phyloP scores from a whole-genome alignment of 805 yeast genomes.

The Isabelozyma pseudorhagii region DNA sequence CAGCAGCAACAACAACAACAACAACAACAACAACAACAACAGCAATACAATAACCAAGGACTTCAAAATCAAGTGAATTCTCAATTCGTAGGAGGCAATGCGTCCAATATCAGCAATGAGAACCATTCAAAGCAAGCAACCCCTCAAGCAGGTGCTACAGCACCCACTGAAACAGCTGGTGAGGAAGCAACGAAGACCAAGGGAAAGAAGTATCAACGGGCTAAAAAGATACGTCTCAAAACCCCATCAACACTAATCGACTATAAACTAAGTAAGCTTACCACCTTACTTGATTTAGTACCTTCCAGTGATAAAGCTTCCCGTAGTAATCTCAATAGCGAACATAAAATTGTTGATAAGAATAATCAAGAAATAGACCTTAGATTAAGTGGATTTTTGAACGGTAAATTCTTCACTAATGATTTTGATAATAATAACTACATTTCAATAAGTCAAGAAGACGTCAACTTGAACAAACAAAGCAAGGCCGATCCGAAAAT shows the following conservation, averaged over 20 bases:
- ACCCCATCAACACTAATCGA: constrained; percentile 16
- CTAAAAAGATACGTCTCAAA: constrained; percentile 6
- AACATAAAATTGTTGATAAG: constrained; percentile 27
- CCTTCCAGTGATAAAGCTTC: constrained; percentile 4
- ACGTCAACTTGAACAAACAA: constrained; percentile 2
- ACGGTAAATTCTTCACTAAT: constrained; percentile 41
- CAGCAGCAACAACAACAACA: constrained; percentile 5
- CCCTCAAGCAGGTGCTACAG: not conserved
- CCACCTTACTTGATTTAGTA: constrained; percentile 27
- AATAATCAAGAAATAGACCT: constrained; percentile 22
- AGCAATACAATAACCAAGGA: constrained; percentile 3
- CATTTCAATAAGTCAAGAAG: constrained; percentile 11
- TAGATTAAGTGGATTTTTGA: constrained; percentile 34
- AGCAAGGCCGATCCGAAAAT: constrained; percentile 26
- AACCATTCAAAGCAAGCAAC: not conserved
- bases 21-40: constrained; percentile 3
- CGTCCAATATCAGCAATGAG: not conserved
- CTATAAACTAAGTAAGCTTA: constrained; percentile 22
- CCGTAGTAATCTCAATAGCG: constrained; percentile 7
- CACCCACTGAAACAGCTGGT: constrained; percentile 2
- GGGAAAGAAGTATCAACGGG: constrained; percentile 6
- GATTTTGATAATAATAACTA: constrained; percentile 38
- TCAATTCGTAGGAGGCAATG: not conserved
- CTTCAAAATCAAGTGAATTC: no score
- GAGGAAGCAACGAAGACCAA: constrained; percentile 5